Conservation (phyloP, 805 yeast species). For the Saturnispora ahearnii region DNA sequence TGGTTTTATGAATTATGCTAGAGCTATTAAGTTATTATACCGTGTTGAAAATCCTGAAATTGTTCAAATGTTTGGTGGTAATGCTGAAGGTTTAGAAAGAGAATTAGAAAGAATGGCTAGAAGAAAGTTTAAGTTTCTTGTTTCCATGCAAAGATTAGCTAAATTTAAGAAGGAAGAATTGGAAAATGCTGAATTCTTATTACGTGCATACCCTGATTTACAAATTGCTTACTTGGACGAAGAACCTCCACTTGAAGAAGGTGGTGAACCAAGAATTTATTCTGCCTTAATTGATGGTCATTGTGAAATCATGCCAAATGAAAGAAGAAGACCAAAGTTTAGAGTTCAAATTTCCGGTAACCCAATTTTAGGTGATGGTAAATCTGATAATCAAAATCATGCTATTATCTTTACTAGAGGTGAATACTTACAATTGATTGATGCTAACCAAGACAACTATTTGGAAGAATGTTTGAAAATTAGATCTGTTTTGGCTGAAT, state of each 20-base stretch:
- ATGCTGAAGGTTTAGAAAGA: slow-evolving; percentile 91
- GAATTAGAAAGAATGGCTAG: slow-evolving; percentile 87
- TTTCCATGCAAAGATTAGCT: slow-evolving; percentile 79
- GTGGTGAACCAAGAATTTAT: slow-evolving; percentile 62
- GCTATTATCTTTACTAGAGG: slow-evolving; percentile 74
- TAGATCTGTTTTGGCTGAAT: slow-evolving; percentile 73
- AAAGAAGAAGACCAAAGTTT: slow-evolving; percentile 68
- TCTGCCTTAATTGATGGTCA: slow-evolving; percentile 77
- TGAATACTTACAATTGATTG: slow-evolving; percentile 75
- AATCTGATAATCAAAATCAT: slow-evolving; percentile 81
- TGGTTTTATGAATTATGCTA: slow-evolving; percentile 96
- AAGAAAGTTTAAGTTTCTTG: slow-evolving; percentile 72
- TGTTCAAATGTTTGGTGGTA: slow-evolving; percentile 97
- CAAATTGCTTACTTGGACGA: slow-evolving; percentile 92
- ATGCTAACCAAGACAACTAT: slow-evolving; percentile 82
- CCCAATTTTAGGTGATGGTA: slow-evolving; percentile 83
- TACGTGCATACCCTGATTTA: slow-evolving; percentile 77
- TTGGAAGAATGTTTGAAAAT: slow-evolving; percentile 79
- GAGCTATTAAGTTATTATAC: slow-evolving; percentile 88
- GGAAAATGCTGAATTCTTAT: slow-evolving; percentile 71
- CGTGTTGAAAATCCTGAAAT: slow-evolving; percentile 93
- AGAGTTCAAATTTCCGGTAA: slow-evolving; percentile 75
- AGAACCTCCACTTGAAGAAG: slow-evolving; percentile 68
- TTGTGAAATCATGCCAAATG: slow-evolving; percentile 62
- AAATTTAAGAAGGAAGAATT: slow-evolving; percentile 65